Base-by-base conservation (phyloP, 2,329 filamentous ascomycete species). In the Clonostachys chloroleuca region DNA sequence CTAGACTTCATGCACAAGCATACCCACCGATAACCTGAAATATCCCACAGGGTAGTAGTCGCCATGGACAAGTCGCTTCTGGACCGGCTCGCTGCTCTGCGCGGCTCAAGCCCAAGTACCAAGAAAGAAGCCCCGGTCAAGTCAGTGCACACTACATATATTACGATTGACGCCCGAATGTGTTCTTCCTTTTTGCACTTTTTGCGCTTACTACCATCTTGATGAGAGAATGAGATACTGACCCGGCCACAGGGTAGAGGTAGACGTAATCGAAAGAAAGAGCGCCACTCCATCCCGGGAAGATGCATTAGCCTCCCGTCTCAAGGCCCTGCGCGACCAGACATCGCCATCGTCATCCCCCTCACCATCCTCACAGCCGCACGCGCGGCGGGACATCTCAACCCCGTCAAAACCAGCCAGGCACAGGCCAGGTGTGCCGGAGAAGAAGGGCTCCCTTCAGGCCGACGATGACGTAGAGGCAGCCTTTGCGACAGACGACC, bases 81-180 rank as follows among this genome's bases (percentile, higher is more conserved):
- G 18, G 73, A 77, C 48, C 73, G 79, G 33, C 66, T 83, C 33
- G 78, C 78, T 45, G 78, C 78, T 10, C 63, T 83, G 36, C 61
- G 65, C 43, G 65, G 63, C 18, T 52, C 53, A 55, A 68, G 44
- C 49, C 57, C 67, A 16, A 54, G 65, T 62, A 68, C 66, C 73
- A 77, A 73, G 63, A 61, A 12, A 16, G 17, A 20, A 34, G 37
- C 48, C 24, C 37, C 39, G 36, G 20, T 37, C 44, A 40, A 40
- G 45, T 30, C 48, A 46, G 47, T 17, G 44, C 37, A 41, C 14
- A 30, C 8, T n/a, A n/a, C n/a, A n/a, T 24, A 18, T 33, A 34
- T 1, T 20, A 6, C 13, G 14, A 34, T 6, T 5, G 8, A 24
- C 20, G 43, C 12, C 30, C 37, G 12, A 39, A 39, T 18, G 12